Conservation (phyloP, 495 filamentous ascomycete species). For the Penicillium angulare region DNA sequence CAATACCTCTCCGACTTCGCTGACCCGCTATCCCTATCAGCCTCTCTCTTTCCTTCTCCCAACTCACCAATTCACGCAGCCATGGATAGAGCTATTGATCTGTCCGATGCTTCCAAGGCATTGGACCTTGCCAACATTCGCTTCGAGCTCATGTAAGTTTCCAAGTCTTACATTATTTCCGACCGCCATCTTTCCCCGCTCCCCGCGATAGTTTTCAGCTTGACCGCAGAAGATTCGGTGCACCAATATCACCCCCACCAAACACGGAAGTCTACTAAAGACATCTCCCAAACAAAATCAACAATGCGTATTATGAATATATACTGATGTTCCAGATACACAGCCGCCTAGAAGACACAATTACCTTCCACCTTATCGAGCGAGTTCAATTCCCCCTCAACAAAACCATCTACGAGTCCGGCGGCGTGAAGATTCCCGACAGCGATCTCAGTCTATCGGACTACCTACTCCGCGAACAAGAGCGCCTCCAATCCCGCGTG, state of each 20-base stretch:
- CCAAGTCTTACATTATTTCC: not conserved
- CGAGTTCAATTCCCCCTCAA: conserved; percentile 96
- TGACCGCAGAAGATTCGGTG: not conserved
- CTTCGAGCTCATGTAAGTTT: conserved; percentile 84
- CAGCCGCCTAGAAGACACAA: conserved; percentile 96
- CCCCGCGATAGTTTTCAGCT: conserved; percentile 3
- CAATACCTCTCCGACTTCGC: conserved; percentile 19
- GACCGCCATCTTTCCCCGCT: not conserved
- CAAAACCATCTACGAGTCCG: conserved; percentile 77
- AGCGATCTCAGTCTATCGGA: conserved; percentile 79
- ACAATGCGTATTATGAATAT: not conserved
- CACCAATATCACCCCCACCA: not conserved
- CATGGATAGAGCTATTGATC: conserved; percentile 91
- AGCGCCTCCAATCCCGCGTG: conserved; percentile 87
- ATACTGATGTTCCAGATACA: conserved; percentile 6
- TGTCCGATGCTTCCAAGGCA: conserved; percentile 77
- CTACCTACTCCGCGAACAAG: conserved; percentile 88
- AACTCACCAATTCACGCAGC: conserved; percentile 10
- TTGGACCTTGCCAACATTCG: conserved; percentile 91
- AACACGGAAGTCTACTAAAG: no score
- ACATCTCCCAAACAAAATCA: no score
- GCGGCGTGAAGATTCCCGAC: conserved; percentile 76
- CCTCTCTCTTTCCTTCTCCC: conserved; percentile 9
- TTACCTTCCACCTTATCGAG: conserved; percentile 97
- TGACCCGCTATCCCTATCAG: not conserved